Evolutionary conservation across 768 basidiomycete genomes (phyloP), one percentile per base, ranked within the genome.

Genomic region (Melanogaster broomeanus): DNA sequence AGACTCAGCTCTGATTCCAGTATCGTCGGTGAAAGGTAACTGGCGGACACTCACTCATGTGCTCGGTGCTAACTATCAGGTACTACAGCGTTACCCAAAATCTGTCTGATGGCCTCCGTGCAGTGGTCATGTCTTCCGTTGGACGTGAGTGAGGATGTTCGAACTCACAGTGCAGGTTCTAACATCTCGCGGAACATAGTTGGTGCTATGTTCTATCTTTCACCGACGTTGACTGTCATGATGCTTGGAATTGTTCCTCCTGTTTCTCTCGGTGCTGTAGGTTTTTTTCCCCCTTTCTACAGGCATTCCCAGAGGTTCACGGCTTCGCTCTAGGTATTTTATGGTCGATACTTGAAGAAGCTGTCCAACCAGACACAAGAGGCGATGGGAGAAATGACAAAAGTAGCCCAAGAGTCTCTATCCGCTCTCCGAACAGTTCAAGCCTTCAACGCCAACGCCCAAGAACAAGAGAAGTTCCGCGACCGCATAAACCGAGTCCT

Each of bases 361-460:
- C 81, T 99, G 3, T 92, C 92, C 7, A 93, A 91, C 61, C 76
- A 85, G 61, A 95, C 96, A 6, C 96, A 99, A 68, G 93, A 94
- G 62, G 93, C 95, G 1, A 80, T 97, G 46, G 95, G 95, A 49
- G 94, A 96, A 49, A 93, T 96, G 94, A 92, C 93, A 28, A 94
- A 82, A 70, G 77, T 73, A 28, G 94, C 95, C 6, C 87, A 92
- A 52, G 96, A 99, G 63, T 85, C 94, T 5, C 81, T 99, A 5
- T 82, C 90, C 3, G 90, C 90, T 3, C 76, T 95, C 27, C 81
- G 92, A 2, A 95, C 93, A 0, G 89, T 95, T 0, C 95, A 98
- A 63, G 90, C 93, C 0, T 97, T 83, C 75, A 95, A 98, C 60
- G 93, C 92, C 0, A 72, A 83, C 40, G 76, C 78, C 2, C 82